Evolutionary conservation across 768 basidiomycete species (phyloP).

Genomic region (Russula ochroleuca): DNA sequence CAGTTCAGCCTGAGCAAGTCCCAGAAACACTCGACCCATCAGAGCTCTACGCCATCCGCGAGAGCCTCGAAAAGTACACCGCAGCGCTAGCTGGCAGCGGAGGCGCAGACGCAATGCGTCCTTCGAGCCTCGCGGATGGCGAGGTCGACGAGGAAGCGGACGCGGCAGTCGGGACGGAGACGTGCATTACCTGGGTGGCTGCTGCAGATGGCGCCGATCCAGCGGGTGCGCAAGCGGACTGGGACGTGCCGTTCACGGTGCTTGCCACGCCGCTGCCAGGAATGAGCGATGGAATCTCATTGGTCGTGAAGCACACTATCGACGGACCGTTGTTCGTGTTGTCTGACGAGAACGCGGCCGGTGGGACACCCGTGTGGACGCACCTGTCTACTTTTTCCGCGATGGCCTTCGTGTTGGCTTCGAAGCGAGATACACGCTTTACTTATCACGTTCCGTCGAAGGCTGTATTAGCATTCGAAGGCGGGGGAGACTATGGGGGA

Average conservation of each 20-base stretch:
- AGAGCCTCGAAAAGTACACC: constrained; percentile 85
- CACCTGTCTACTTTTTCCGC: constrained; percentile 86
- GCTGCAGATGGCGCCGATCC: constrained; percentile 44
- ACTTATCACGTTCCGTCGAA: constrained; percentile 62
- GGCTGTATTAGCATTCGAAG: constrained; percentile 79
- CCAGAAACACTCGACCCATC: constrained; percentile 86
- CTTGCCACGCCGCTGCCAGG: constrained; percentile 76
- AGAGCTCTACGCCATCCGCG: constrained; percentile 72
- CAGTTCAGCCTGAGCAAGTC: constrained; percentile 51
- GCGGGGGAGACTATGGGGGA: constrained; percentile 64
- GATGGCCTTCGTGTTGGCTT: constrained; percentile 88
- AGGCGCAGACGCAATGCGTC: constrained; percentile 51
- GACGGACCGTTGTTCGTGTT: constrained; percentile 33
- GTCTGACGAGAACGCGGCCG: constrained; percentile 24
- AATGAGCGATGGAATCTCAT: constrained; percentile 34
- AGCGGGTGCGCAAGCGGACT: constrained; percentile 38
- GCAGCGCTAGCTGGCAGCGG: constrained; percentile 48
- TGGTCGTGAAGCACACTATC: constrained; percentile 63
- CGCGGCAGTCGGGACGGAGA: constrained; percentile 59
- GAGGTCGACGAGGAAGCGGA: constrained; percentile 93
- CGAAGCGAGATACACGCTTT: constrained; percentile 86
- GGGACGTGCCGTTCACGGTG: constrained; percentile 44
- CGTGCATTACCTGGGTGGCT: constrained; percentile 63
- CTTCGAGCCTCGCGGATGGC: constrained; percentile 71
- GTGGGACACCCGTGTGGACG: constrained; percentile 48